phyloP scores from a whole-genome alignment of 352 stramenopile genomes.

The Pythium chondricola region DNA sequence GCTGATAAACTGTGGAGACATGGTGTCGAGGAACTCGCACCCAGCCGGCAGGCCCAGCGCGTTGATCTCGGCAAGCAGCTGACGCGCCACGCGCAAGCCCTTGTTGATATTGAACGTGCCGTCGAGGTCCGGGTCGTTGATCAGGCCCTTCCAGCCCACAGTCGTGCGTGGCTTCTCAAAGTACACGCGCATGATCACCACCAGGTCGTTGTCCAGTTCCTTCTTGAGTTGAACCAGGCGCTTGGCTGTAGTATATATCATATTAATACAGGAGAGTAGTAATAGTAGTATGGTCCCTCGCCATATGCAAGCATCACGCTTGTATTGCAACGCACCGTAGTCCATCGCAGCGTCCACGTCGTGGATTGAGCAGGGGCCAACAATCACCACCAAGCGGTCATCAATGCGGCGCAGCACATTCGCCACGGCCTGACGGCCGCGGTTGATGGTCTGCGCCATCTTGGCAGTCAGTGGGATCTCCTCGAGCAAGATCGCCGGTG shows the following conservation, averaged over 20 bases:
- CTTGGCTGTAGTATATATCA: conserved; percentile 29
- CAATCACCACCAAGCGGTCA: conserved; percentile 77
- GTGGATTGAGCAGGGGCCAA: conserved; percentile 88
- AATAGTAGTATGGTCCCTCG: too few species aligned
- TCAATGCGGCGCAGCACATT: conserved; percentile 79
- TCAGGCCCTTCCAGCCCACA: conserved; percentile 87
- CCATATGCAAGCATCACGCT: too few species aligned
- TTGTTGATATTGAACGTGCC: conserved; percentile 92
- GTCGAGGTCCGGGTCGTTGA: conserved; percentile 88
- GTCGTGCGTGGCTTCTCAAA: conserved; percentile 90
- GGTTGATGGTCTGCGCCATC: conserved; percentile 79
- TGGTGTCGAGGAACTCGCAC: conserved; percentile 88
- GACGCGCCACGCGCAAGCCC: conserved; percentile 71
- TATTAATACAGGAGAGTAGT: not conserved
- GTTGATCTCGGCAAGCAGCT: conserved; percentile 84
- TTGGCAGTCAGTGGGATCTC: conserved; percentile 77
- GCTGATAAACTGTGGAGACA: conserved; percentile 88
- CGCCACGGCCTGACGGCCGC: conserved; percentile 56
- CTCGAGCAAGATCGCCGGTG: conserved; percentile 77
- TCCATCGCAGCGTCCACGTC: conserved; percentile 83
- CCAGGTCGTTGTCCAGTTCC: conserved; percentile 72
- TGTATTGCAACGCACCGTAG: conserved; percentile 69
- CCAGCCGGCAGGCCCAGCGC: conserved; percentile 77
- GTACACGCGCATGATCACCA: conserved; percentile 90
- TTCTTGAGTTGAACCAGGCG: conserved; percentile 63